Percentiles rank a stretch among this genome's conserved stretches.
These are phyloP conservation scores for Pseudogymnoascus sp. DNA, from an alignment of 2,329 filamentous ascomycete species.

Conservation along the genomic window DNA sequence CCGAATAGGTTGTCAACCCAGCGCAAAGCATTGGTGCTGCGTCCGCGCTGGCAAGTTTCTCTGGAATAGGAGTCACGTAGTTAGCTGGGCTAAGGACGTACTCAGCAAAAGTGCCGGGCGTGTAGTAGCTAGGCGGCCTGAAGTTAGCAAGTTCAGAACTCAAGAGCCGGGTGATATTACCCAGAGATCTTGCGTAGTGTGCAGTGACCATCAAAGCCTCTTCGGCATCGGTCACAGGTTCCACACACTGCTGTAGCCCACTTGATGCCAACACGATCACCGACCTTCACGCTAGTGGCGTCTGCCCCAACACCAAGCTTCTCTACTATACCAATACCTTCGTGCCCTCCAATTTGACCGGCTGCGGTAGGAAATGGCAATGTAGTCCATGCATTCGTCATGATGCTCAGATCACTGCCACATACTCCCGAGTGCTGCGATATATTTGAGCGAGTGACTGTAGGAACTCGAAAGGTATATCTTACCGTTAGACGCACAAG, in stretches of 20 bases:
- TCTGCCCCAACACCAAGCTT: constrained; percentile 57
- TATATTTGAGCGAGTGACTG: neutral
- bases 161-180: neutral
- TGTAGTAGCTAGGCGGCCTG: constrained; percentile 47
- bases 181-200: constrained; percentile 52
- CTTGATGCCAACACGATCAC: constrained; percentile 64
- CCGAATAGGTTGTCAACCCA: constrained; percentile 60
- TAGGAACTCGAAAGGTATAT: neutral
- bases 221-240: constrained; percentile 44
- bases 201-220: constrained; percentile 56
- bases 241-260: constrained; percentile 50
- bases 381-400: constrained; percentile 36
- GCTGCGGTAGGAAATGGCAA: constrained; percentile 1
- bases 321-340: constrained; percentile 59
- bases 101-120: constrained; percentile 65
- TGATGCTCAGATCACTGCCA: constrained; percentile 54
- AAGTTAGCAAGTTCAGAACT: neutral
- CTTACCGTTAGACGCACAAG: constrained; percentile 24
- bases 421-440: constrained; percentile 52
- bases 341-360: constrained; percentile 62
- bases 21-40: constrained; percentile 64
- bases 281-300: constrained; percentile 50
- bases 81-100: constrained; percentile 56
- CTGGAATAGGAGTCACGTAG: constrained; percentile 65
- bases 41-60: constrained; percentile 48